These are phyloP conservation scores for Pseudofabraea citricarpa DNA, from an alignment of 2,329 filamentous ascomycete genomes.

Conservation along the genomic window DNA sequence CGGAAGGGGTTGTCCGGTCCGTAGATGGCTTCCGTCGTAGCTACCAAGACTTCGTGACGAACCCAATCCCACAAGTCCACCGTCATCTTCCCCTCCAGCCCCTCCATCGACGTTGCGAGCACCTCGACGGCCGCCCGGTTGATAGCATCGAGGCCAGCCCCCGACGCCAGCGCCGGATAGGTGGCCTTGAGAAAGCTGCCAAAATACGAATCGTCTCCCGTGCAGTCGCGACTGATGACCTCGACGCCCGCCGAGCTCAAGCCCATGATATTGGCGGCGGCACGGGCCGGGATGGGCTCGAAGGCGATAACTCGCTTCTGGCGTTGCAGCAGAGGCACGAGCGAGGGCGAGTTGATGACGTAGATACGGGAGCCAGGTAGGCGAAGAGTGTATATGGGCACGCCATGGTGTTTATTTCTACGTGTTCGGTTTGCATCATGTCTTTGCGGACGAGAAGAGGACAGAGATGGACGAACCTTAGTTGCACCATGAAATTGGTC, in stretches of 20 bases:
- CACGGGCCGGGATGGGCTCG: conserved; percentile 29
- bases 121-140: conserved; percentile 30
- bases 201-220: conserved; percentile 32
- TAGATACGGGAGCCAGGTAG: conserved; percentile 38
- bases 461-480: no score
- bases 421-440: no score
- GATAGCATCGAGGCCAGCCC: conserved; percentile 29
- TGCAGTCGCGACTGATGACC: conserved; percentile 26
- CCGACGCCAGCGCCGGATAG: conserved; percentile 26
- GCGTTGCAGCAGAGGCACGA: conserved; percentile 34
- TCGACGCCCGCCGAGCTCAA: conserved; percentile 24
- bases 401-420: no score
- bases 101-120: conserved; percentile 14
- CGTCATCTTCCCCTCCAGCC: conserved; percentile 19
- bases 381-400: conserved; percentile 35
- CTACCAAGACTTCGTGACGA: conserved; percentile 17
- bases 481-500: no score
- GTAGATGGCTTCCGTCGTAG: conserved; percentile 35
- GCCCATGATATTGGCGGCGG: conserved; percentile 4
- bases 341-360: conserved; percentile 30
- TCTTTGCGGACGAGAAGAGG: no score
- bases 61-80: conserved; percentile 23
- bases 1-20: conserved; percentile 36
- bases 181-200: conserved; percentile 32
- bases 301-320: conserved; percentile 33